Percentiles rank a stretch among this genome's conserved stretches.
phyloP scores from a whole-genome alignment of 495 filamentous ascomycete species.

The Penicillium atrosanguineum region DNA sequence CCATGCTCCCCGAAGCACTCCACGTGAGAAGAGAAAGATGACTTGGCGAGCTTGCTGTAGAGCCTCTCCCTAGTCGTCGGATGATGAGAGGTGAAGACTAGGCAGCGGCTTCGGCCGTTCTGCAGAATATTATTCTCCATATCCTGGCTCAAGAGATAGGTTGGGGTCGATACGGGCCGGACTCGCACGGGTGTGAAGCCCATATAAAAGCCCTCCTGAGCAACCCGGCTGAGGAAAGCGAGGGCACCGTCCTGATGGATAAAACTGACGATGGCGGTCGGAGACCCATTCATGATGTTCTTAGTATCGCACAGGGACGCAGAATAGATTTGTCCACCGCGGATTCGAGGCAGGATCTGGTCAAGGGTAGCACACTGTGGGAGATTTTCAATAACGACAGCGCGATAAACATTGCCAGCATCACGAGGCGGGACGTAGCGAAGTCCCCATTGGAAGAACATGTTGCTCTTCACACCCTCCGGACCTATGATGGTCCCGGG shows the following conservation, averaged over 20 bases:
- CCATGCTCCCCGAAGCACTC: constrained; percentile 23
- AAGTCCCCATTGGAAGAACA: constrained; percentile 33
- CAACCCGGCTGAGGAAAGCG: constrained; percentile 14
- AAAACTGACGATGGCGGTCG: constrained; percentile 33
- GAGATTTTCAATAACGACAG: constrained; percentile 30
- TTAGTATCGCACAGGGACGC: constrained; percentile 27
- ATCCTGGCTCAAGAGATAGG: constrained; percentile 24
- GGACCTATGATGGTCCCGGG: constrained; percentile 4
- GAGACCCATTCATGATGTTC: constrained; percentile 22
- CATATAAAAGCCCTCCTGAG: constrained; percentile 12
- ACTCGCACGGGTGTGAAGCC: constrained; percentile 15
- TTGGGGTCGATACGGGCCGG: constrained; percentile 31
- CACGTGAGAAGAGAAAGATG: constrained; percentile 9
- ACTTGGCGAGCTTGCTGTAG: constrained; percentile 5
- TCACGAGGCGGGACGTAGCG: constrained; percentile 26
- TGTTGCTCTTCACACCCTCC: constrained; percentile 16
- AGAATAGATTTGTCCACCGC: constrained; percentile 28
- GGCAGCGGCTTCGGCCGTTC: constrained; percentile 29
- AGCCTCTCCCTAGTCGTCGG: background rate
- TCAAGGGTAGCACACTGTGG: constrained; percentile 18
- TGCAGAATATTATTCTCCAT: constrained; percentile 19
- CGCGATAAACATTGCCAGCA: constrained; percentile 27
- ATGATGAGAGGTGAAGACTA: constrained; percentile 12
- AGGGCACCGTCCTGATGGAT: constrained; percentile 23
- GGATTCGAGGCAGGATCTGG: constrained; percentile 23